phyloP scores from a whole-genome alignment of 768 basidiomycete species.

The Butyriboletus loyo region DNA sequence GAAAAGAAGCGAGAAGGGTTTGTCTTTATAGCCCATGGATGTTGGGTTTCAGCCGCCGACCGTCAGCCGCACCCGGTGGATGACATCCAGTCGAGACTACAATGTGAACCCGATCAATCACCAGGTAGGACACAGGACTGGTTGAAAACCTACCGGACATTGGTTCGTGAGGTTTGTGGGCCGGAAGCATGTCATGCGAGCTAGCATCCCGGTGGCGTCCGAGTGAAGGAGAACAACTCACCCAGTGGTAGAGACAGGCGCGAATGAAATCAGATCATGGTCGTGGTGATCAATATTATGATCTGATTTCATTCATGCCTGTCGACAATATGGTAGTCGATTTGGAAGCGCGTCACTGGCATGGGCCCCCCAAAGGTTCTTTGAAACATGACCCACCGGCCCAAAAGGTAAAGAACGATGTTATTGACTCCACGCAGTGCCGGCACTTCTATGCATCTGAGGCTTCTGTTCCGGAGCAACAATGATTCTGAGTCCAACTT shows the following conservation, averaged over 20 bases:
- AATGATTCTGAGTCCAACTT: too few relatives aligned
- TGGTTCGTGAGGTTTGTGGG: neutral
- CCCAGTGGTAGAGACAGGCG: too few relatives aligned
- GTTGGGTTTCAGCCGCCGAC: constrained; percentile 11
- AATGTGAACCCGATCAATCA: neutral
- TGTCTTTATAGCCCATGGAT: constrained; percentile 9
- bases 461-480: neutral
- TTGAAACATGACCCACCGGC: neutral
- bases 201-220: neutral
- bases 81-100: neutral
- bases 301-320: neutral
- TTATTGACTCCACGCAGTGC: neutral
- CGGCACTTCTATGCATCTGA: neutral
- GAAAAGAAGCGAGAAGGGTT: neutral
- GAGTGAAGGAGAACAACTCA: too few relatives aligned
- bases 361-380: neutral
- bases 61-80: constrained; percentile 9
- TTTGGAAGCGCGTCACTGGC: neutral
- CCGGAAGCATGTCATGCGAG: neutral
- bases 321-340: neutral
- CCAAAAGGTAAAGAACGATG: neutral
- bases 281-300: too few relatives aligned
- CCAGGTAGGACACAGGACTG: neutral
- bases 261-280: too few relatives aligned
- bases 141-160: constrained; percentile 4